phyloP scores from a whole-genome alignment of 2,329 filamentous ascomycete genomes.

The Verticillium nubilum region DNA sequence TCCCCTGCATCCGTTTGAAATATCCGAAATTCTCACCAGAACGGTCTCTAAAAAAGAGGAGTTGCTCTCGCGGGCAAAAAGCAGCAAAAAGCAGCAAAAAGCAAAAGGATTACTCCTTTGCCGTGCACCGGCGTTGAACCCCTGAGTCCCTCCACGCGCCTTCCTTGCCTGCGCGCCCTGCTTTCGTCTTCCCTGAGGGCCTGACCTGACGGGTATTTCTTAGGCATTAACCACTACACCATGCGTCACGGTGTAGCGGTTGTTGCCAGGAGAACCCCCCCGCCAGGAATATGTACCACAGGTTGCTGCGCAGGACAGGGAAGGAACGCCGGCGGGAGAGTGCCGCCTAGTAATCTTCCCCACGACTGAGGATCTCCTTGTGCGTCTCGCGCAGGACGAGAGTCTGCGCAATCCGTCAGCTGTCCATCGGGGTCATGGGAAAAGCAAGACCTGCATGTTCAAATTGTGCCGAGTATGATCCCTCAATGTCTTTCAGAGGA shows the following conservation, averaged over 20 bases:
- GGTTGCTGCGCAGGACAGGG: not conserved
- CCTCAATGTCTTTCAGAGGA: conserved; percentile 51
- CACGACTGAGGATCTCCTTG: conserved; percentile 49
- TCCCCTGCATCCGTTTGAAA: too few species aligned
- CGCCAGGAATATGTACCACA: too few species aligned
- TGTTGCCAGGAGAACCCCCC: not conserved
- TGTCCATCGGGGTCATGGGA: not conserved
- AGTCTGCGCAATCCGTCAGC: conserved; percentile 27
- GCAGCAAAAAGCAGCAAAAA: not conserved
- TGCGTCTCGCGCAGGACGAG: conserved; percentile 35
- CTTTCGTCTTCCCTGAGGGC: too few species aligned
- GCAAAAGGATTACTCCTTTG: not conserved
- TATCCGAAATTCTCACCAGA: too few species aligned
- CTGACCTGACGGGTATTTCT: too few species aligned
- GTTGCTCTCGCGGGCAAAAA: not conserved
- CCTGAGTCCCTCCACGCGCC: too few species aligned
- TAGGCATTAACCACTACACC: not conserved
- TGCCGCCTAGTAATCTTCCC: conserved; percentile 39
- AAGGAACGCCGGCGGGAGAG: not conserved
- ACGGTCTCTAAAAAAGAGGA: too few species aligned
- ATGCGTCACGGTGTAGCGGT: too few species aligned
- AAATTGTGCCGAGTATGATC: conserved; percentile 60
- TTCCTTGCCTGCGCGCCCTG: too few species aligned
- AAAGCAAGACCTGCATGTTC: conserved; percentile 39
- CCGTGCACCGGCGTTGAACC: too few species aligned